Percentiles rank a stretch among this genome's conserved stretches.
Evolutionary conservation across 345 rosid genomes (phyloP).

Genomic region (Xanthoceras sorbifolium): DNA sequence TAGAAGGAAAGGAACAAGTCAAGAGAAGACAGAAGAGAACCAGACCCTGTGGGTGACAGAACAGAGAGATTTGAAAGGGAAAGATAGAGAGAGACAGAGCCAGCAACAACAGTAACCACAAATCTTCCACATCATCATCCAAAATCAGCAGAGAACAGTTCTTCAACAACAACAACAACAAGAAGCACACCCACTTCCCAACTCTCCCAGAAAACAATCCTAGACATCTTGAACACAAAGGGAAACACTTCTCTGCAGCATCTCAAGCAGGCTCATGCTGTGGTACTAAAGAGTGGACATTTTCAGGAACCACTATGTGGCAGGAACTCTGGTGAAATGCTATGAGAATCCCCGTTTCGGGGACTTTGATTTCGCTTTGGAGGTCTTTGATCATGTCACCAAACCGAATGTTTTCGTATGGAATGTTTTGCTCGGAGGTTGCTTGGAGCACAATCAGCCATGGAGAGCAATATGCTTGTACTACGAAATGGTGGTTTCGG

Average conservation of each 20-base stretch:
- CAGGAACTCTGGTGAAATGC: conserved; percentile 45
- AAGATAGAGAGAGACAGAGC: conserved; percentile 20
- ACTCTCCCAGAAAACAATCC: conserved; percentile 32
- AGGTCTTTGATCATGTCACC: conserved; percentile 34
- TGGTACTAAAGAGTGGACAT: conserved; percentile 36
- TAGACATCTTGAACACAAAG: conserved; percentile 36
- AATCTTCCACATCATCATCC: conserved; percentile 28
- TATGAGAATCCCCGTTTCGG: conserved; percentile 33
- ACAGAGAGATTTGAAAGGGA: not conserved
- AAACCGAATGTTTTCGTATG: conserved; percentile 49
- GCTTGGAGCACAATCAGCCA: conserved; percentile 35
- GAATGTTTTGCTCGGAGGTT: conserved; percentile 37
- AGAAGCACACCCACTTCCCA: conserved; percentile 24
- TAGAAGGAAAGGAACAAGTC: not conserved
- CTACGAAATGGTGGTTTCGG: conserved; percentile 31
- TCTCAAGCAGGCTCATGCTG: conserved; percentile 42
- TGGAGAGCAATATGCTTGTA: conserved; percentile 29
- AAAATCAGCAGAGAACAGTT: not conserved
- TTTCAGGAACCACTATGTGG: conserved; percentile 45
- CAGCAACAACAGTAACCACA: conserved; percentile 24
- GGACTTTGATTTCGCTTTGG: conserved; percentile 29
- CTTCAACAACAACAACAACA: conserved; percentile 8
- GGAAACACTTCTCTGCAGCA: conserved; percentile 29
- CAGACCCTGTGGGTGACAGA: not conserved
- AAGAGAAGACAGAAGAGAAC: not conserved